phyloP scores from a whole-genome alignment of 2,329 filamentous ascomycete genomes.

The Fusarium sp. region DNA sequence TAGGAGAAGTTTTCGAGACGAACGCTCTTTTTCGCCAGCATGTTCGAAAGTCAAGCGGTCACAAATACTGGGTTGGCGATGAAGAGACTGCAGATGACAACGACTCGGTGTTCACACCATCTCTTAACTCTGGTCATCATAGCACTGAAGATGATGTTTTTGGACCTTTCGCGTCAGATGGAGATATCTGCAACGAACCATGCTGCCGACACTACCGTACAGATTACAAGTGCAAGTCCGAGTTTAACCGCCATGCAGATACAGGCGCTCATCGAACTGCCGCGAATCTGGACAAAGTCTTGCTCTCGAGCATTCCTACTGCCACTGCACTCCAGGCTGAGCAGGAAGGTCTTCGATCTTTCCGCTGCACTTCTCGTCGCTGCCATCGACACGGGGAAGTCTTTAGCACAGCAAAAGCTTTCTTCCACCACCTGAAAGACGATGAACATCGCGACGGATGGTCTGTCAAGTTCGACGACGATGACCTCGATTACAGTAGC shows the following conservation, averaged over 20 bases:
- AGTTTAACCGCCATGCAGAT: constrained; percentile 30
- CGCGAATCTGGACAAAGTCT: constrained; percentile 1
- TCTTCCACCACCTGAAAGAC: constrained; percentile 25
- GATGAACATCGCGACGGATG: constrained; percentile 10
- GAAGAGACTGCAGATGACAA: background rate
- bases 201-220: constrained; percentile 31
- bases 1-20: constrained; percentile 1
- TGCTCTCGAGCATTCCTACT: background rate
- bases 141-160: constrained; percentile 1
- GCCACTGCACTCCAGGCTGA: constrained; percentile 15
- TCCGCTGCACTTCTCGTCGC: constrained; percentile 24
- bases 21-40: constrained; percentile 17
- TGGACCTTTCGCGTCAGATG: background rate
- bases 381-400: constrained; percentile 21
- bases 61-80: background rate
- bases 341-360: constrained; percentile 31
- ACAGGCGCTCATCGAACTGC: constrained; percentile 29
- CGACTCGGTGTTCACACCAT: background rate
- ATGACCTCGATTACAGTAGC: background rate
- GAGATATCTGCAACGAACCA: constrained; percentile 24
- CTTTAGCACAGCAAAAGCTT: constrained; percentile 9
- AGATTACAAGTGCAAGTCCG: constrained; percentile 34
- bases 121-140: background rate
- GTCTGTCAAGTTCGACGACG: background rate
- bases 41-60: background rate